Evolutionary conservation across 257 asterid species (phyloP).

Genomic region (Capsicum baccatum): DNA sequence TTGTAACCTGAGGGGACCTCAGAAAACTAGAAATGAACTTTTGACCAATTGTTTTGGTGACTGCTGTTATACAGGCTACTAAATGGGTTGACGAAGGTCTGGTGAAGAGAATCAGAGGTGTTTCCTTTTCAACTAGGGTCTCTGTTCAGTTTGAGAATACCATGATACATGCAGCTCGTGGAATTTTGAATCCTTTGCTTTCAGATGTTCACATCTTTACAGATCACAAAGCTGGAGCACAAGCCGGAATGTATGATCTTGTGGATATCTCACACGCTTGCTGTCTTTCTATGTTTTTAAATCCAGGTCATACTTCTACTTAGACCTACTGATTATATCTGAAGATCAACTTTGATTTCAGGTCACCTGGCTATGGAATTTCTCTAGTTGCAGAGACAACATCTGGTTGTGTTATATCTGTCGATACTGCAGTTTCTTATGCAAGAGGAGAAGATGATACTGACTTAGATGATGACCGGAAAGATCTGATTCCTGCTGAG

Average conservation of each 20-base stretch:
- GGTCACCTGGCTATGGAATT: constrained; percentile 95
- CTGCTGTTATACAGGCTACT: constrained; percentile 54
- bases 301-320: not conserved
- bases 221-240: constrained; percentile 82
- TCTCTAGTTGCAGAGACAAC: constrained; percentile 87
- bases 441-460: constrained; percentile 53
- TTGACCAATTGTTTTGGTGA: not conserved
- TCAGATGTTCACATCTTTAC: constrained; percentile 82
- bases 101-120: constrained; percentile 94
- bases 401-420: constrained; percentile 79
- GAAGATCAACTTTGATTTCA: constrained; percentile 39
- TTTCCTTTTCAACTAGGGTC: constrained; percentile 82
- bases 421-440: constrained; percentile 68
- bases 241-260: constrained; percentile 76
- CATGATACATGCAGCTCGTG: constrained; percentile 89
- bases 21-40: not conserved
- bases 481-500: constrained; percentile 65
- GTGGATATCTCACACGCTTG: not conserved
- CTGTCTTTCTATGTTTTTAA: not conserved
- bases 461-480: constrained; percentile 59
- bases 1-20: not conserved
- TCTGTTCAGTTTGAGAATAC: constrained; percentile 78
- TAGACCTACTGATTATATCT: not conserved
- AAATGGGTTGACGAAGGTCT: constrained; percentile 91
- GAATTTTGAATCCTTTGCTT: constrained; percentile 72